Conservation (phyloP, 192 early-diverging fungal genomes). For the Umbelopsis sp. region DNA sequence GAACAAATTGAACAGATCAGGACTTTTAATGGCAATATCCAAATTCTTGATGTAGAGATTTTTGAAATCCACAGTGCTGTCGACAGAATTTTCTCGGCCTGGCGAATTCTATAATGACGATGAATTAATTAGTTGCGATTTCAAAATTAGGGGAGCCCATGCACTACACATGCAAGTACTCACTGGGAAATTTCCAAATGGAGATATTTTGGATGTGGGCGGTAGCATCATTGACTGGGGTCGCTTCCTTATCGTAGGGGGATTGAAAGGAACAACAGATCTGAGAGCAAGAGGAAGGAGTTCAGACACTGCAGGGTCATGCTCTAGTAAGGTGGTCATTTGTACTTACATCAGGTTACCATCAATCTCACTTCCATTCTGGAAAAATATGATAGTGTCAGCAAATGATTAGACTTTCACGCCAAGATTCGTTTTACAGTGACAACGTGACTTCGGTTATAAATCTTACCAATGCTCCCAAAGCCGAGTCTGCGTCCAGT, state of each 20-base stretch:
- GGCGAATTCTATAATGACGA: not conserved
- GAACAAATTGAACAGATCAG: constrained; percentile 92
- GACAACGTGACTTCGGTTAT: no score
- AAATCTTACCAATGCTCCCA: constrained; percentile 37
- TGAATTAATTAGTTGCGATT: not conserved
- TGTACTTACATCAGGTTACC: constrained; percentile 29
- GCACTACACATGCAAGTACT: not conserved
- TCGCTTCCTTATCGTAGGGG: constrained; percentile 21
- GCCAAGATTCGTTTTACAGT: no score
- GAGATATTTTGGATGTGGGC: not conserved
- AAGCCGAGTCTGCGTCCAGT: constrained; percentile 30
- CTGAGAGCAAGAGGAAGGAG: not conserved
- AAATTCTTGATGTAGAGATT: constrained; percentile 99
- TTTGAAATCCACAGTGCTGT: constrained; percentile 44
- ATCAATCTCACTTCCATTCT: not conserved
- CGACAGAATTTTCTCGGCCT: constrained; percentile 24
- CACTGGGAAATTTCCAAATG: constrained; percentile 4
- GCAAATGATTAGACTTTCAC: no score
- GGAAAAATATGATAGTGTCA: not conserved
- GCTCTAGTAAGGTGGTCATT: not conserved
- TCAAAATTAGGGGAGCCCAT: not conserved
- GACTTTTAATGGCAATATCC: constrained; percentile 88
- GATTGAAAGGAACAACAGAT: not conserved
- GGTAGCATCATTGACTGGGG: constrained; percentile 20
- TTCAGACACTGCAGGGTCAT: not conserved